Conservation (phyloP, 1,284 basidiomycete genomes). For the Irpex sp. region DNA sequence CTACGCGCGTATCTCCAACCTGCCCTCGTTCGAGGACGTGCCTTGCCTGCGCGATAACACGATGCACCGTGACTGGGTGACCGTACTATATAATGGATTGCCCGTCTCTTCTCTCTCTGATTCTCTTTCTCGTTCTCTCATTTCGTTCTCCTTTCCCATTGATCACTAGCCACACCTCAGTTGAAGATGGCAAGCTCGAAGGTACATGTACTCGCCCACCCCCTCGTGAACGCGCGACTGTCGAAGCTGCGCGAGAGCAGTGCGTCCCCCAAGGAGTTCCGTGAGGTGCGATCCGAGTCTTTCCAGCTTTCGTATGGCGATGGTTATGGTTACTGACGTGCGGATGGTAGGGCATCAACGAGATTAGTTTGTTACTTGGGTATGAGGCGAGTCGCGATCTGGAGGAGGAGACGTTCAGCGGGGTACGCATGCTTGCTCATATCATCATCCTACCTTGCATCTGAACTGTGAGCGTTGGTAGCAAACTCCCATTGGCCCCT, state of each 20-base stretch:
- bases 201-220: slow-evolving; percentile 62
- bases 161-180: no score
- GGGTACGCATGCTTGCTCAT: slow-evolving; percentile 37
- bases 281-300: slow-evolving; percentile 46
- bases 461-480: slow-evolving; percentile 20
- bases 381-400: slow-evolving; percentile 69
- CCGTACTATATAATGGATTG: background rate
- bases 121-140: background rate
- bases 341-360: slow-evolving; percentile 47
- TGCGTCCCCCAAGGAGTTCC: slow-evolving; percentile 71
- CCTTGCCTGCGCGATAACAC: background rate
- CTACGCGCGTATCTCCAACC: background rate
- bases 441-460: background rate
- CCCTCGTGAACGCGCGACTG: slow-evolving; percentile 66
- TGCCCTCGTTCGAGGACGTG: background rate
- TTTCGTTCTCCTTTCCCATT: background rate
- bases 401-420: slow-evolving; percentile 53
- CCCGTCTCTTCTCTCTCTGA: no score
- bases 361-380: slow-evolving; percentile 68
- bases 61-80: background rate
- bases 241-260: slow-evolving; percentile 61
- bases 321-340: background rate
- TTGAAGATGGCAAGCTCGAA: slow-evolving; percentile 16
- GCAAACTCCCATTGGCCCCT: slow-evolving; percentile 63
- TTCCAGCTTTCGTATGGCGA: slow-evolving; percentile 7